Base-by-base conservation (phyloP, 495 filamentous ascomycete species). In the Xylaria nigripes region DNA sequence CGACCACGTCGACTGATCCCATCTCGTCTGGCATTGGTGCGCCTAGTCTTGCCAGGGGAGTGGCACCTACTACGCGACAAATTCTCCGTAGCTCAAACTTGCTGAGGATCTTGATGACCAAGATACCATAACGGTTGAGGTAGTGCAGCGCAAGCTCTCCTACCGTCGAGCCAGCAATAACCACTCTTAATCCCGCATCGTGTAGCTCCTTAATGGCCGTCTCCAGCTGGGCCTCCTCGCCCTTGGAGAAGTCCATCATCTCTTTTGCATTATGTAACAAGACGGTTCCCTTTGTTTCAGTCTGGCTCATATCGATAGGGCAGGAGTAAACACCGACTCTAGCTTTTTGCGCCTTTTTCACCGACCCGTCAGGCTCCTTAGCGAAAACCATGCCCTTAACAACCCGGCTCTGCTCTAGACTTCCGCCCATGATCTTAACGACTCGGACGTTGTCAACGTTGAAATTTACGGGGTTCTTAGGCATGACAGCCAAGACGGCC, bases 201-300 rank as follows among this genome's bases (percentile, higher is more conserved):
- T 95, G 84, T 3, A 99, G 77, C 68, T 96, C 93, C 78, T 97
- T 97, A 73, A 99, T 86, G 49, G 83, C 79, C 27, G 81, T 74
- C 73, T 97, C 94, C 23, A 99, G 81, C 62, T 95, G 93, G 47
- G 74, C 76, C 70, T 99, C 94, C 71, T 99, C 94, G 24, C 93
- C 94, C 74, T 93, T 95, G 49, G 89, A 95, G 75, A 96, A 99
- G 68, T 97, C 85, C 53, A 96, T 76, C 89, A 99, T 96, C 72
- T 99, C 94, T 75, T 96, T 87, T 25, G 92, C 91, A 64, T 95
- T 97, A 71, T 97, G 89, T 57, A 99, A 68, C 34, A 99, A 76
- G n/a, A 99, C 94, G 15, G 94, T 99, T n/a, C 94, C 94, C 77
- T 99, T 99, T 61, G 94, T 99, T 73, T 99, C 94, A 24, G 94